Evolutionary conservation across 2,329 filamentous ascomycete species (phyloP).

Genomic region (Didymella segeticola): DNA sequence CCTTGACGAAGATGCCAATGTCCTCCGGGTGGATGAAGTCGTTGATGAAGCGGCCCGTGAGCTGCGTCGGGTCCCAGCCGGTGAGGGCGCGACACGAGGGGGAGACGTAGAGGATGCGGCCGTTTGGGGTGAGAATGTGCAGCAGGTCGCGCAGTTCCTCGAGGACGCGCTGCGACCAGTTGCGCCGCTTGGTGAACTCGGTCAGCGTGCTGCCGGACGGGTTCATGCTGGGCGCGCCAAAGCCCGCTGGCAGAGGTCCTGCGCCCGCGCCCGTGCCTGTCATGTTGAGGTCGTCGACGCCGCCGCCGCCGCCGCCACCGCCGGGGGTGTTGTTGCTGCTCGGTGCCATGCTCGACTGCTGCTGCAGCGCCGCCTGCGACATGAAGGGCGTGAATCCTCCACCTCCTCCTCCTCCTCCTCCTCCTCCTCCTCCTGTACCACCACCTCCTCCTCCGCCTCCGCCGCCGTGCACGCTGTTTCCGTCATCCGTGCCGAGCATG

Average conservation of each 20-base stretch:
- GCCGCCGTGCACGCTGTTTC: slow-evolving; percentile 32
- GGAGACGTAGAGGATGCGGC: slow-evolving; percentile 84
- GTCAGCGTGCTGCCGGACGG: slow-evolving; percentile 63
- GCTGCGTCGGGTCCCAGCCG: slow-evolving; percentile 73
- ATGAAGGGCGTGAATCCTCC: slow-evolving; percentile 5
- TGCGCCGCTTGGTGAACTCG: slow-evolving; percentile 70
- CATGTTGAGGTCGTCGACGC: slow-evolving; percentile 25
- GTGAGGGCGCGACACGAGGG: slow-evolving; percentile 77
- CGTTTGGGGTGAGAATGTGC: slow-evolving; percentile 84
- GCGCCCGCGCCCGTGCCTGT: slow-evolving; percentile 59
- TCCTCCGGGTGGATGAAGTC: slow-evolving; percentile 89
- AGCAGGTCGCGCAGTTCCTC: slow-evolving; percentile 90
- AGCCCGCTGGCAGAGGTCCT: slow-evolving; percentile 63
- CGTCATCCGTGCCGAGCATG: slow-evolving; percentile 28
- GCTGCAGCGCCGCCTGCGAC: slow-evolving; percentile 27
- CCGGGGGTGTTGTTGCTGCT: slow-evolving; percentile 20
- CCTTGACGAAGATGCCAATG: slow-evolving; percentile 78
- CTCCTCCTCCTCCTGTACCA: too few species aligned
- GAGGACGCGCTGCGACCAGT: slow-evolving; percentile 89
- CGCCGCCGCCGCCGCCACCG: slow-evolving; percentile 19
- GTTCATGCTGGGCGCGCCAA: slow-evolving; percentile 54
- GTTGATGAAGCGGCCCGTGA: slow-evolving; percentile 77
- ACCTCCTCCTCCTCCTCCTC: too few species aligned
- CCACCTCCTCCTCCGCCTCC: too few species aligned
- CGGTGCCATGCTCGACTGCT: slow-evolving; percentile 31